These are phyloP conservation scores for Penicillium sp. DNA, from an alignment of 2,329 filamentous ascomycete species.

Conservation along the genomic window DNA sequence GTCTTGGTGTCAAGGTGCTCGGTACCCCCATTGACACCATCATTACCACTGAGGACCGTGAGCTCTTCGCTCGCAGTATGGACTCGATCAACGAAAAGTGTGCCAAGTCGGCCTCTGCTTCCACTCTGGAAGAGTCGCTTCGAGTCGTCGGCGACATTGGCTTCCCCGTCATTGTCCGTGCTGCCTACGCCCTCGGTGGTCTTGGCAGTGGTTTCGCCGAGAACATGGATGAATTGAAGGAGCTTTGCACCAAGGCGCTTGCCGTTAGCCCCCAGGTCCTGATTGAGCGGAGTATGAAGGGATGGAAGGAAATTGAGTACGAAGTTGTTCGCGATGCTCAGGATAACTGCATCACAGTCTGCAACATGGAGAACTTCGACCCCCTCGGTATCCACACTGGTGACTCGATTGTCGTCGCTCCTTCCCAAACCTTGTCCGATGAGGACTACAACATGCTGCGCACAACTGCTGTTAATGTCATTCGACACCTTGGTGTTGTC, in stretches of 20 bases:
- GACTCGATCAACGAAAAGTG: slow-evolving; percentile 97
- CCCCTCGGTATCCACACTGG: slow-evolving; percentile 96
- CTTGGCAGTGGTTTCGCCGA: slow-evolving; percentile 94
- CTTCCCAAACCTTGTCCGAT: slow-evolving; percentile 92
- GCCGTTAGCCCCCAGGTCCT: slow-evolving; percentile 92
- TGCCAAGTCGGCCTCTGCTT: slow-evolving; percentile 92
- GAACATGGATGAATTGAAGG: slow-evolving; percentile 71
- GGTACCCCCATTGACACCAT: slow-evolving; percentile 97
- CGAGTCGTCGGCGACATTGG: slow-evolving; percentile 84
- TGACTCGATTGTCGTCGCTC: slow-evolving; percentile 95
- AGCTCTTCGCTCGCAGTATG: slow-evolving; percentile 96
- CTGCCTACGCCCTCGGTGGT: slow-evolving; percentile 91
- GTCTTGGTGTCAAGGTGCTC: slow-evolving; percentile 84
- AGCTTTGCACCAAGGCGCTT: slow-evolving; percentile 90
- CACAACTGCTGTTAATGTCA: slow-evolving; percentile 93
- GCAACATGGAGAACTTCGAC: slow-evolving; percentile 99
- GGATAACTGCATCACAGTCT: slow-evolving; percentile 98
- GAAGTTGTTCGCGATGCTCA: slow-evolving; percentile 92
- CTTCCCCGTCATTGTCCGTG: slow-evolving; percentile 94
- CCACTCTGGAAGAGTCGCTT: slow-evolving; percentile 80
- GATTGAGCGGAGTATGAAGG: slow-evolving; percentile 98
- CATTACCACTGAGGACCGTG: slow-evolving; percentile 96
- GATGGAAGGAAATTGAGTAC: slow-evolving; percentile 99
- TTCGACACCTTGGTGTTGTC: slow-evolving; percentile 92
- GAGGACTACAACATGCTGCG: slow-evolving; percentile 99